These are phyloP conservation scores for Mycena galopus DNA, from an alignment of 768 basidiomycete genomes.

Conservation along the genomic window DNA sequence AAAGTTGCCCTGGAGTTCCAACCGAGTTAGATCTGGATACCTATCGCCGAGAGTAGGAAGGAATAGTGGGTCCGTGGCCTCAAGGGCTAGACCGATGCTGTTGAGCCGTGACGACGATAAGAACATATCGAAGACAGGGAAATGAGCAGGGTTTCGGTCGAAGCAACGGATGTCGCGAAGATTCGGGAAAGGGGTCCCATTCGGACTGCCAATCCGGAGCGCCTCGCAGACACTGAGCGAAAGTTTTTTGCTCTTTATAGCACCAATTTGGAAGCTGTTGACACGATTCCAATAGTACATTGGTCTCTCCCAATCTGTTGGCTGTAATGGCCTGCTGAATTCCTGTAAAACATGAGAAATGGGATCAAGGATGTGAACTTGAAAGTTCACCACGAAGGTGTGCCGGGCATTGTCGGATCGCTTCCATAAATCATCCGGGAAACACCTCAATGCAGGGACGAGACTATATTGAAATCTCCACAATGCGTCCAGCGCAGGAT, in stretches of 20 bases:
- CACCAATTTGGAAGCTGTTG: neutral
- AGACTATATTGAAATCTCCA: neutral
- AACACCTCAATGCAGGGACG: neutral
- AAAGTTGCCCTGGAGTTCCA: neutral
- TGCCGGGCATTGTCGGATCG: neutral
- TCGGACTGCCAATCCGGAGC: neutral
- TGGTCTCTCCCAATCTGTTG: neutral
- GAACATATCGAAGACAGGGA: neutral
- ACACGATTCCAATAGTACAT: neutral
- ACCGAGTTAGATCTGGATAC: neutral
- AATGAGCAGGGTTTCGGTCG: neutral
- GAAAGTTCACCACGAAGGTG: neutral
- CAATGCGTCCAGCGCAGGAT: neutral
- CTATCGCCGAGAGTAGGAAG: neutral
- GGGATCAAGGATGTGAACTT: too few relatives aligned
- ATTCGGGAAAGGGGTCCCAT: neutral
- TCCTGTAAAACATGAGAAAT: neutral
- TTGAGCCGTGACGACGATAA: neutral
- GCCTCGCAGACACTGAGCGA: neutral
- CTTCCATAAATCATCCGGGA: neutral
- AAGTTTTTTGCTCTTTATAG: neutral
- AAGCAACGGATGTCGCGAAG: neutral
- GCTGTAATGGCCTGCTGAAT: neutral
- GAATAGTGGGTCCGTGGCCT: neutral
- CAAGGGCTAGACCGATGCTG: neutral